phyloP scores from a whole-genome alignment of 1,284 basidiomycete genomes.

The Puccinia coronata region DNA sequence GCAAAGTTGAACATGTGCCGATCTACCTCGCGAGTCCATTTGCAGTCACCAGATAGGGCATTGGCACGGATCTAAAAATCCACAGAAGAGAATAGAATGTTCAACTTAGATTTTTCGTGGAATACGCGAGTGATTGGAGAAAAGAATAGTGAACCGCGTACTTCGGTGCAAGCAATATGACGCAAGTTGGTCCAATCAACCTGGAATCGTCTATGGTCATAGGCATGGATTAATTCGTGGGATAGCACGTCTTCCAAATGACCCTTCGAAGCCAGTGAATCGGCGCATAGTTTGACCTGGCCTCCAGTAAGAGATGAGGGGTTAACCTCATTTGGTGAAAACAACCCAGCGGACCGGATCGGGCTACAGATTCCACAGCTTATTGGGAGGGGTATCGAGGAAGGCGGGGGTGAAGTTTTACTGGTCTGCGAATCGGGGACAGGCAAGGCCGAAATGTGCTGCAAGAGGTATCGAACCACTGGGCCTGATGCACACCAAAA shows the following conservation, averaged over 20 bases:
- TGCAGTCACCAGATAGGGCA: constrained; percentile 47
- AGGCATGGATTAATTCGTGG: constrained; percentile 50
- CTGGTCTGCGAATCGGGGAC: constrained; percentile 13
- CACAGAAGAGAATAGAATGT: neutral
- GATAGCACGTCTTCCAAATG: constrained; percentile 44
- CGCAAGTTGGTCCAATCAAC: constrained; percentile 42
- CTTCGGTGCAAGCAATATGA: constrained; percentile 48
- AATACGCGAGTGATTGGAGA: neutral
- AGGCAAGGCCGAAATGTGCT: constrained; percentile 40
- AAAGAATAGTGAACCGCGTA: neutral
- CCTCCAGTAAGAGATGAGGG: constrained; percentile 28
- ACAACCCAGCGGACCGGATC: constrained; percentile 29
- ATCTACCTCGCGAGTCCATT: constrained; percentile 46
- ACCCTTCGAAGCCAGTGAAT: constrained; percentile 28
- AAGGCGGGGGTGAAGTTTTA: neutral
- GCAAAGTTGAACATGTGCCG: constrained; percentile 44
- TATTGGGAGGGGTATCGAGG: constrained; percentile 30
- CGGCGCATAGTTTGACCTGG: constrained; percentile 36
- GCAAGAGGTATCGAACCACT: constrained; percentile 33
- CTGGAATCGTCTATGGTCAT: constrained; percentile 42
- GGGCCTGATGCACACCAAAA: constrained; percentile 28
- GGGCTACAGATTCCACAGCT: constrained; percentile 39
- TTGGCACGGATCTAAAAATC: constrained; percentile 41
- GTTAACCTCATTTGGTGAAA: constrained; percentile 30
- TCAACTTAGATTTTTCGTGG: too few species aligned